Conservation (phyloP, 257 asterid genomes). For the Solanum arcanum region DNA sequence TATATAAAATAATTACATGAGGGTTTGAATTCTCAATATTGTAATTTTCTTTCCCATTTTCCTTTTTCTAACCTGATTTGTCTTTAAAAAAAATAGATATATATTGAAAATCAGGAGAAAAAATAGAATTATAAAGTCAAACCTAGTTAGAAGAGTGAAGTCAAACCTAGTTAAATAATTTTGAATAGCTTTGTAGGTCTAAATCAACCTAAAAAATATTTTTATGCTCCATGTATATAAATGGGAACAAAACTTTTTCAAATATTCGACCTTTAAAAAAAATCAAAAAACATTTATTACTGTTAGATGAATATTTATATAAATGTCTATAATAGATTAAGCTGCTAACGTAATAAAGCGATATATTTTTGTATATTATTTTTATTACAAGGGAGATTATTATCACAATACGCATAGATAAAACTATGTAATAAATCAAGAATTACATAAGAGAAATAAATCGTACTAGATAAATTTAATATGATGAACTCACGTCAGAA, state of each 20-base stretch:
- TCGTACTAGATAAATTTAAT: too few relatives aligned
- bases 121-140: background rate
- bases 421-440: too few relatives aligned
- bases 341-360: background rate
- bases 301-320: background rate
- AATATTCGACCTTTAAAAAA: background rate
- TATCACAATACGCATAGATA: too few relatives aligned
- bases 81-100: too few relatives aligned
- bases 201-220: background rate
- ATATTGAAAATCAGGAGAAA: background rate
- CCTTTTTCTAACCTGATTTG: background rate
- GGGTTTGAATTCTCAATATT: background rate
- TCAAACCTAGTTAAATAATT: too few relatives aligned
- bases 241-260: background rate
- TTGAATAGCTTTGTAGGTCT: background rate
- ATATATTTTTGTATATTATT: background rate
- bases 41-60: too few relatives aligned
- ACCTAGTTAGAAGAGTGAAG: background rate
- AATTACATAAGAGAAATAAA: too few relatives aligned
- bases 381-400: too few relatives aligned
- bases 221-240: background rate
- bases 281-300: background rate
- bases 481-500: accelerated
- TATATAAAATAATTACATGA: too few relatives aligned
- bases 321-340: background rate